These are phyloP conservation scores for Trametes maxima DNA, from an alignment of 768 basidiomycete genomes.

Conservation along the genomic window DNA sequence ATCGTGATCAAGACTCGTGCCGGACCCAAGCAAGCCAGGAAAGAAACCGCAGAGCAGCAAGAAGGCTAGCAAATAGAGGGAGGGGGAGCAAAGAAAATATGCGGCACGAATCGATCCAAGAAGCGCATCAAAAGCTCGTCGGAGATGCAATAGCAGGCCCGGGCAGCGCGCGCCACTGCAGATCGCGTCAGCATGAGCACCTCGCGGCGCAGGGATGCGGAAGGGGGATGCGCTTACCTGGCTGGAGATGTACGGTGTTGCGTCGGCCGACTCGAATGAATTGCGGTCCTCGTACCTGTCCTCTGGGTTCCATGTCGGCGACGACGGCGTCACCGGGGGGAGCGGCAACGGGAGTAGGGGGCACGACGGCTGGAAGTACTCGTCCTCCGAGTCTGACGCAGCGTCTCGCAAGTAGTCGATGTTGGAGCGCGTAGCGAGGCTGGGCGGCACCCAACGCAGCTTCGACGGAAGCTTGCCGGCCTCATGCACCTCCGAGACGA, in stretches of 20 bases:
- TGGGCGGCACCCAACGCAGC: slow-evolving; percentile 46
- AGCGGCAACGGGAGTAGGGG: slow-evolving; percentile 40
- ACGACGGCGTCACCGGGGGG: slow-evolving; percentile 37
- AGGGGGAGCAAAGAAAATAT: neutral
- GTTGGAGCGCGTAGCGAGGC: slow-evolving; percentile 36
- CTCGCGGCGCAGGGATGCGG: neutral
- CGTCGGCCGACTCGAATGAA: slow-evolving; percentile 33
- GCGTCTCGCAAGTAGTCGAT: slow-evolving; percentile 34
- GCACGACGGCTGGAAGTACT: slow-evolving; percentile 33
- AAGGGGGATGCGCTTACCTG: slow-evolving; percentile 29
- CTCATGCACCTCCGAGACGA: slow-evolving; percentile 47
- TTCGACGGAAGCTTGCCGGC: slow-evolving; percentile 39
- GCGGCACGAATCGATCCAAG: neutral
- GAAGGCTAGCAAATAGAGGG: neutral
- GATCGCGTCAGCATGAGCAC: slow-evolving; percentile 14
- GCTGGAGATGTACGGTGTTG: slow-evolving; percentile 38
- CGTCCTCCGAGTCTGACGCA: slow-evolving; percentile 33
- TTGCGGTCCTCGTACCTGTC: slow-evolving; percentile 38
- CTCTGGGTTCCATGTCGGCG: slow-evolving; percentile 33
- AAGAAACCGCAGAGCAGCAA: neutral
- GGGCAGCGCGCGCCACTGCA: slow-evolving; percentile 40
- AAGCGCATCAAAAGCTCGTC: slow-evolving; percentile 21
- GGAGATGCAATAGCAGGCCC: slow-evolving; percentile 37
- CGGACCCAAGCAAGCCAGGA: neutral
- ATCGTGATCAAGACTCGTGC: slow-evolving; percentile 10